Conservation (phyloP, 2,329 filamentous ascomycete species). For the Aspergillus sojae region DNA sequence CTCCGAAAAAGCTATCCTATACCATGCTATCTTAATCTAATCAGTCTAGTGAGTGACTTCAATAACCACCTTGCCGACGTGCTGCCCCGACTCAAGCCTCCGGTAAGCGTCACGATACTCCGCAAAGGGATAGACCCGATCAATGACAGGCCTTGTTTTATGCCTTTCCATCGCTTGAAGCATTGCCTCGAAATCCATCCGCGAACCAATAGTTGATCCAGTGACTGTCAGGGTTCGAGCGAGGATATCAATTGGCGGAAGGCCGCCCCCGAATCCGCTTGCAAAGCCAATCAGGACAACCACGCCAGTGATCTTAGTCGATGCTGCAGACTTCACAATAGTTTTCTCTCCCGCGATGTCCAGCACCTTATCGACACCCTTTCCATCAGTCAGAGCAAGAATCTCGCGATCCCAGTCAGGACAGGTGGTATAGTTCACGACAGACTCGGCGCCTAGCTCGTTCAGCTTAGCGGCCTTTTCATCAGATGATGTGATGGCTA, state of each 20-base stretch:
- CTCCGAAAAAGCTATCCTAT: too few species aligned
- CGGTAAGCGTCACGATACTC: not conserved
- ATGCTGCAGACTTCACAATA: not conserved
- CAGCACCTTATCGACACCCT: not conserved
- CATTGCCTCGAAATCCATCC: not conserved
- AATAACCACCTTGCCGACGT: not conserved
- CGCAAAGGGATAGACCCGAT: not conserved
- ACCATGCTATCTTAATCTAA: too few species aligned
- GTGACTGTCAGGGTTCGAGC: not conserved
- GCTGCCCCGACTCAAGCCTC: not conserved
- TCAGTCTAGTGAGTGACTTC: not conserved
- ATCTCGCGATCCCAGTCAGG: constrained; percentile 51
- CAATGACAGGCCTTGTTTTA: not conserved
- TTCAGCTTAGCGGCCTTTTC: constrained; percentile 54
- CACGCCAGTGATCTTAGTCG: not conserved
- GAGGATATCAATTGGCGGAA: not conserved
- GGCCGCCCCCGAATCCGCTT: not conserved
- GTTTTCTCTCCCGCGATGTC: not conserved
- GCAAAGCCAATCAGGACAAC: not conserved
- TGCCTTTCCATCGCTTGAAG: not conserved
- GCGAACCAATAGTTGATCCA: not conserved
- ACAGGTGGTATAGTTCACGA: constrained; percentile 59
- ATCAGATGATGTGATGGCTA: constrained; percentile 53
- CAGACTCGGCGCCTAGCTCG: constrained; percentile 54
- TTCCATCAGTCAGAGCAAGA: not conserved